Evolutionary conservation across 2,329 filamentous ascomycete species (phyloP).

Genomic region (Fusarium sp.): DNA sequence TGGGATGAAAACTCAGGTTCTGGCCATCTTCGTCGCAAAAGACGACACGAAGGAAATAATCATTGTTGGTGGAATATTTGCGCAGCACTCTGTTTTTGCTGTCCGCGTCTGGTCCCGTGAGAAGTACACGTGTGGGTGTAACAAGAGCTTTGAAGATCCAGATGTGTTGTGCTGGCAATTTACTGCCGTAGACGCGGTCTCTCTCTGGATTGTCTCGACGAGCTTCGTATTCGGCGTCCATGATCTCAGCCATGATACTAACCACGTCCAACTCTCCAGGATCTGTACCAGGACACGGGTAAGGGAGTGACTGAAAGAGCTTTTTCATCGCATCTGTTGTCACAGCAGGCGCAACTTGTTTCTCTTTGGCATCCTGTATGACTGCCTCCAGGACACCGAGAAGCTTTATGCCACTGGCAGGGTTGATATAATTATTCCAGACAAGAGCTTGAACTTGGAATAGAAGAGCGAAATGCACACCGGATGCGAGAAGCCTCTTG

Average conservation of each 20-base stretch:
- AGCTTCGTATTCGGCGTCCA: constrained; percentile 56
- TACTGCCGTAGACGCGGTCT: constrained; percentile 44
- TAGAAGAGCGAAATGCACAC: constrained; percentile 62
- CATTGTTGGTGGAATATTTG: constrained; percentile 68
- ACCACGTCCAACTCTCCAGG: constrained; percentile 55
- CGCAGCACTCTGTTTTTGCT: constrained; percentile 77
- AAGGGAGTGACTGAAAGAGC: constrained; percentile 65
- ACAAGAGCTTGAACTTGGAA: constrained; percentile 75
- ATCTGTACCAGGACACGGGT: constrained; percentile 64
- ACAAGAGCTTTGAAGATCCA: constrained; percentile 68
- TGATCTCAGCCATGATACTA: constrained; percentile 56
- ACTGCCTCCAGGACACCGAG: constrained; percentile 56
- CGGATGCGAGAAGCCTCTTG: constrained; percentile 42
- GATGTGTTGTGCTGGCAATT: constrained; percentile 56
- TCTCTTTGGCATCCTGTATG: constrained; percentile 43
- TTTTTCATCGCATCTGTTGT: constrained; percentile 66
- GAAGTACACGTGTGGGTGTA: constrained; percentile 68
- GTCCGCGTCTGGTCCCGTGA: constrained; percentile 73
- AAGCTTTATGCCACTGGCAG: constrained; percentile 61
- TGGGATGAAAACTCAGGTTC: constrained; percentile 68
- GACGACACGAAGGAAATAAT: constrained; percentile 76
- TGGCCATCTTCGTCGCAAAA: constrained; percentile 81
- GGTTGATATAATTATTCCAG: constrained; percentile 71
- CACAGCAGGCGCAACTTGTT: constrained; percentile 52
- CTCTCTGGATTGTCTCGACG: constrained; percentile 43